Conservation (phyloP, 768 basidiomycete species). For the Mycena filopes region DNA sequence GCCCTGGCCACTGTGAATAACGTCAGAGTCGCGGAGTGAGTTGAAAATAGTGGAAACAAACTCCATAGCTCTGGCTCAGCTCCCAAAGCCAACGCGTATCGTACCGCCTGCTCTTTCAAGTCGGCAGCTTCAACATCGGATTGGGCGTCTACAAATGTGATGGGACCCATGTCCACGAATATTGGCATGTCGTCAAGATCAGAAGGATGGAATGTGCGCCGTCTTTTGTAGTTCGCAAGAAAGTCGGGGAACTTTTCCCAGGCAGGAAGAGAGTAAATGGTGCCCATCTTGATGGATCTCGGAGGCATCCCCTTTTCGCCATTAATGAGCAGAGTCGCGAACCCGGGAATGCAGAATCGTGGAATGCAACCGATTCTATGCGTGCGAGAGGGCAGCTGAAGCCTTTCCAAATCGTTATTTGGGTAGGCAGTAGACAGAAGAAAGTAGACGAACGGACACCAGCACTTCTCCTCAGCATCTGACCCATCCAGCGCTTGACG, state of each 20-base stretch:
- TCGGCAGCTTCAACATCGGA: slow-evolving; percentile 24
- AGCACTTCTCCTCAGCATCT: slow-evolving; percentile 41
- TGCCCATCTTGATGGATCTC: slow-evolving; percentile 7
- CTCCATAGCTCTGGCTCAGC: slow-evolving; percentile 49
- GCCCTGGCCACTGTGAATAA: slow-evolving; percentile 47
- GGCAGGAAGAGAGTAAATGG: slow-evolving; percentile 33
- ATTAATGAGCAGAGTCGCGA: slow-evolving; percentile 37
- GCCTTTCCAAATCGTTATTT: no score
- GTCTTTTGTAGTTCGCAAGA: slow-evolving; percentile 16
- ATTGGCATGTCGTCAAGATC: slow-evolving; percentile 35
- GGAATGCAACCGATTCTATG: slow-evolving; percentile 42
- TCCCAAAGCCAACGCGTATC: slow-evolving; percentile 44
- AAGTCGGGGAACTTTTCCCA: slow-evolving; percentile 42
- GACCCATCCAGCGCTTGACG: slow-evolving; percentile 44
- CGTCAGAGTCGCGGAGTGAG: not conserved
- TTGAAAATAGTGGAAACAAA: slow-evolving; percentile 34
- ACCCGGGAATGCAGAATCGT: slow-evolving; percentile 36
- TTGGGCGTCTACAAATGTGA: slow-evolving; percentile 44
- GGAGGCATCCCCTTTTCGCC: not conserved
- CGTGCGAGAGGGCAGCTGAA: slow-evolving; percentile 57
- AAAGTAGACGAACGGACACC: no score
- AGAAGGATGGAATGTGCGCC: slow-evolving; percentile 15
- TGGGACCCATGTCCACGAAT: slow-evolving; percentile 55
- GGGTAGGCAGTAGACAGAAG: no score
- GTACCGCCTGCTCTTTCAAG: slow-evolving; percentile 44